These are phyloP conservation scores for Coemansia sp. DNA, from an alignment of 192 early-diverging fungal species.

Conservation along the genomic window DNA sequence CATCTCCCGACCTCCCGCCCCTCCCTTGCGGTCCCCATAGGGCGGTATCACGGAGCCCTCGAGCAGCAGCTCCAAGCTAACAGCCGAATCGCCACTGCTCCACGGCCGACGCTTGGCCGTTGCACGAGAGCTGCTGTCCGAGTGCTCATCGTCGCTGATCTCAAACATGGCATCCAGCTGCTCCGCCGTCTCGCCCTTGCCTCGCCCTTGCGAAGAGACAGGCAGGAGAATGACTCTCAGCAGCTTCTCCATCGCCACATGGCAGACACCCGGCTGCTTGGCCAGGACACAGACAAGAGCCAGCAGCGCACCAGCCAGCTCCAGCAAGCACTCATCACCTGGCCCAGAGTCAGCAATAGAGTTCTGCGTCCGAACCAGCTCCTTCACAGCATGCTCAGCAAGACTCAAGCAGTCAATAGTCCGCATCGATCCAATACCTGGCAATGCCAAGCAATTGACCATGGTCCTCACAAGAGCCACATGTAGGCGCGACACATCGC, in stretches of 20 bases:
- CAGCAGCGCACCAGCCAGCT: constrained; percentile 25
- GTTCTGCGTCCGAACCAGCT: constrained; percentile 27
- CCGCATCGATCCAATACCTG: not conserved
- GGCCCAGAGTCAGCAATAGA: not conserved
- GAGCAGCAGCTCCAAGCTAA: not conserved
- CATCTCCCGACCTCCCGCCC: not conserved
- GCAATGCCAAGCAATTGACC: not conserved
- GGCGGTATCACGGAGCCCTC: not conserved
- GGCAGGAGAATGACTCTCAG: constrained; percentile 15
- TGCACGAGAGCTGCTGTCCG: not conserved
- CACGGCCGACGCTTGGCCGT: not conserved
- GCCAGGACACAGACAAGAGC: constrained; percentile 6
- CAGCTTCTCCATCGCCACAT: constrained; percentile 24
- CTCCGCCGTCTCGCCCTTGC: not conserved
- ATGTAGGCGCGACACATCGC: constrained; percentile 10
- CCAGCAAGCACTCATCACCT: not conserved
- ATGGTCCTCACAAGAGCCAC: constrained; percentile 14
- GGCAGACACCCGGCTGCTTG: constrained; percentile 11
- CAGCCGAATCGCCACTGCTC: not conserved
- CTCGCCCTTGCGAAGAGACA: not conserved
- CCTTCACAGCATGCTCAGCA: constrained; percentile 24
- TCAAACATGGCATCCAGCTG: constrained; percentile 8
- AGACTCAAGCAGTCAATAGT: constrained; percentile 14
- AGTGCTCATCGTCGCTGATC: not conserved
- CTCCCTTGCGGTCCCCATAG: not conserved